These are phyloP conservation scores for Melaleuca quinquenervia DNA, from an alignment of 345 rosid species.

Conservation along the genomic window DNA sequence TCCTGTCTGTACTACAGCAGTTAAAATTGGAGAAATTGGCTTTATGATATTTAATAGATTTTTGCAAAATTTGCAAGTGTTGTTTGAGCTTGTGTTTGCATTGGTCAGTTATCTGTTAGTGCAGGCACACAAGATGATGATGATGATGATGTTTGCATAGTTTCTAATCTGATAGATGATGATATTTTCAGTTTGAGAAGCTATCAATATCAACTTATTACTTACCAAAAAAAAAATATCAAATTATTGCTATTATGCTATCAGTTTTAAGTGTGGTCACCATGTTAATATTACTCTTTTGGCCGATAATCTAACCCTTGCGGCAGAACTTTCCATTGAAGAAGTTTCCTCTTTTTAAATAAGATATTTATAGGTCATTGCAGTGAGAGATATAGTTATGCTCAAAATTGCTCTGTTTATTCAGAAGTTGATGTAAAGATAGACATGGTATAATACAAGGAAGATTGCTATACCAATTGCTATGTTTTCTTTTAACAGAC, in stretches of 20 bases:
- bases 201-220: neutral
- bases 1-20: neutral
- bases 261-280: neutral
- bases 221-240: too few relatives aligned
- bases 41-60: neutral
- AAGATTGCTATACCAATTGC: neutral
- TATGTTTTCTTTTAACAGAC: slow-evolving; percentile 41
- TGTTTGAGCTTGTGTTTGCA: neutral
- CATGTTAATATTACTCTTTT: neutral
- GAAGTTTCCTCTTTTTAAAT: neutral
- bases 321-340: neutral
- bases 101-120: neutral
- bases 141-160: too few relatives aligned
- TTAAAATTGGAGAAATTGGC: neutral
- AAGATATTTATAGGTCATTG: neutral
- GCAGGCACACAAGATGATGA: neutral
- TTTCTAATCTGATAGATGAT: neutral
- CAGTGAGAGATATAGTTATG: neutral
- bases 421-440: neutral
- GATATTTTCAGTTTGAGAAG: neutral
- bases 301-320: neutral
- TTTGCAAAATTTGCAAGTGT: neutral
- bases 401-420: neutral
- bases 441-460: neutral
- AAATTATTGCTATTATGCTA: neutral